Base-by-base conservation (phyloP, 108 stramenopile genomes). In the Discostella stelligeroides region DNA sequence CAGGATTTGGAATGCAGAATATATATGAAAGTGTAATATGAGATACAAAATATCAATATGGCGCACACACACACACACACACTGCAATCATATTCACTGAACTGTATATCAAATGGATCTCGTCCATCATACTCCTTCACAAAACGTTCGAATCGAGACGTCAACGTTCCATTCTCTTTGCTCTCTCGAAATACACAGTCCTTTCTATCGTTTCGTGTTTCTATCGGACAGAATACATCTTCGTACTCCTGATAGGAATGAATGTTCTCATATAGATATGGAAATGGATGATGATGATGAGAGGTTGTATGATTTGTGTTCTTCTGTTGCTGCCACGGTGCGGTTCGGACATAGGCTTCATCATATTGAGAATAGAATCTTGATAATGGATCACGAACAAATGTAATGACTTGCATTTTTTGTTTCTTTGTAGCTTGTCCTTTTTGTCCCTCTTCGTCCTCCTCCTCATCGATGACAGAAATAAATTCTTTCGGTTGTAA, bases 111-210 rank as follows among this genome's bases (percentile, higher is more conserved):
- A 56, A 72, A 79, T n/a, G 78, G 66, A 37, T 53, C 20, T 0
- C 56, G 45, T n/a, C 78, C 78, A 43, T 68, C 66, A 30, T 79
- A 79, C 9, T 72, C 61, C 12, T 17, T 11, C 0, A 72, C 71
- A 54, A 79, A 79, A 37, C 78, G 65, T 62, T 79, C 78, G 20
- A 79, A 72, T 58, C 60, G 55, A 20, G 60, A 37, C 21, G 78
- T 60, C n/a, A 79, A 53, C 7, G 78, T 79, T 8, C 78, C 78
- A 68, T 79, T 72, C 42, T 79, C 78, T 39, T 21, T 46, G 0
- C 70, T 47, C 24, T 45, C 29, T n/a, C 49, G 59, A n/a, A 60
- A 21, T 13, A 43, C 27, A 45, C 78, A 79, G 24, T 67, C 66
- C 41, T 34, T 72, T 1, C 64, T 57, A 54, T 27, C 51, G 4